Conservation (phyloP, 225 moss, liverwort and hornwort genomes). For the Climacium dendroides region DNA sequence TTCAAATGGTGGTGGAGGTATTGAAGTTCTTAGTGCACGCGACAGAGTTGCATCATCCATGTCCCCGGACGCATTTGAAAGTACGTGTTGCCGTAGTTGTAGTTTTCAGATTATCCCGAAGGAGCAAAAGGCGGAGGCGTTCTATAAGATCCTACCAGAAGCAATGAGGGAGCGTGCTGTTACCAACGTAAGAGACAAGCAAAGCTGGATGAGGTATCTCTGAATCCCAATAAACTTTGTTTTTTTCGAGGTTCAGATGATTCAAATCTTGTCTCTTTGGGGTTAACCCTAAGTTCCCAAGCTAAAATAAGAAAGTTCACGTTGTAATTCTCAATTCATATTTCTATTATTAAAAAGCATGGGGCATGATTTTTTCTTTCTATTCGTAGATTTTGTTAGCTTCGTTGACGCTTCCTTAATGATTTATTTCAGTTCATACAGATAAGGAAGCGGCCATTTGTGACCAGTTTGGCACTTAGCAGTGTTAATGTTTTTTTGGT, state of each 20-base stretch:
- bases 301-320: background rate
- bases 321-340: background rate
- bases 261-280: background rate
- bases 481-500: background rate
- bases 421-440: background rate
- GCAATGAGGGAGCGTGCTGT: conserved; percentile 31
- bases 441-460: background rate
- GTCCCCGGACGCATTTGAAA: conserved; percentile 16
- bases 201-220: conserved; percentile 70
- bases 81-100: conserved; percentile 68
- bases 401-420: background rate
- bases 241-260: background rate
- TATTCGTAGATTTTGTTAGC: background rate
- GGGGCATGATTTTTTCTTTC: background rate
- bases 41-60: background rate
- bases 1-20: background rate
- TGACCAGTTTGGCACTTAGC: background rate
- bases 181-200: conserved; percentile 13
- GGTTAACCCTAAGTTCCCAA: background rate
- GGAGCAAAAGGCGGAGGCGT: conserved; percentile 10
- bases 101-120: conserved; percentile 58
- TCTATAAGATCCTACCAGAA: conserved; percentile 36
- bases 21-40: background rate
- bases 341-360: background rate
- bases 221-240: background rate